These are phyloP conservation scores for Begonia loranthoides DNA, from an alignment of 306 rosid species.

Conservation along the genomic window DNA sequence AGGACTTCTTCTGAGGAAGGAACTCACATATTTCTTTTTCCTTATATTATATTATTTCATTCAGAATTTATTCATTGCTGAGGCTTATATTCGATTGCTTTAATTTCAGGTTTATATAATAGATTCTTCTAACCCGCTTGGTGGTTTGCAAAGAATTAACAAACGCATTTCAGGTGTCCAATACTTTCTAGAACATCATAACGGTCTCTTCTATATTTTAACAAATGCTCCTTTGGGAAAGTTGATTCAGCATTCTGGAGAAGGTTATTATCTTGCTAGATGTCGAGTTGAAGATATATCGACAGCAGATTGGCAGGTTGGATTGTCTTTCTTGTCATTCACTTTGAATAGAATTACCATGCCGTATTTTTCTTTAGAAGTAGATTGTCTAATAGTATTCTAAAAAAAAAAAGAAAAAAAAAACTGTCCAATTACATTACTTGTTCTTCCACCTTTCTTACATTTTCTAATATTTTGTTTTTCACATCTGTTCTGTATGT, in stretches of 20 bases:
- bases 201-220: constrained; percentile 64
- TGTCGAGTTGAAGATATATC: constrained; percentile 43
- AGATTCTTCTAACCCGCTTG: constrained; percentile 48
- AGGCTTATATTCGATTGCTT: constrained; percentile 18
- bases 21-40: constrained; percentile 21
- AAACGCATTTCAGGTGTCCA: constrained; percentile 59
- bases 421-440: no score
- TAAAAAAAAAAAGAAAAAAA: no score
- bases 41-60: constrained; percentile 8
- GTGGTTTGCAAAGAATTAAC: constrained; percentile 48
- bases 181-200: constrained; percentile 86
- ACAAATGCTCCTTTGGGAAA: constrained; percentile 63
- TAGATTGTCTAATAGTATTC: no score
- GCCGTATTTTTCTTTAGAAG: not conserved
- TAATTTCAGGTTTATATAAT: constrained; percentile 67
- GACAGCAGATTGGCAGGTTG: constrained; percentile 60
- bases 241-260: constrained; percentile 31
- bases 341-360: not conserved
- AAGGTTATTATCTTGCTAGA: constrained; percentile 63
- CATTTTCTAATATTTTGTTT: constrained; percentile 1
- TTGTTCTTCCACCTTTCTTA: no score
- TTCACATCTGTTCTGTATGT: constrained; percentile 11
- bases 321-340: not conserved
- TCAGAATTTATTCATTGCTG: constrained; percentile 11
- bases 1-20: constrained; percentile 99